Evolutionary conservation across 2,329 filamentous ascomycete genomes (phyloP).

Genomic region (Microcyclosporella mali): DNA sequence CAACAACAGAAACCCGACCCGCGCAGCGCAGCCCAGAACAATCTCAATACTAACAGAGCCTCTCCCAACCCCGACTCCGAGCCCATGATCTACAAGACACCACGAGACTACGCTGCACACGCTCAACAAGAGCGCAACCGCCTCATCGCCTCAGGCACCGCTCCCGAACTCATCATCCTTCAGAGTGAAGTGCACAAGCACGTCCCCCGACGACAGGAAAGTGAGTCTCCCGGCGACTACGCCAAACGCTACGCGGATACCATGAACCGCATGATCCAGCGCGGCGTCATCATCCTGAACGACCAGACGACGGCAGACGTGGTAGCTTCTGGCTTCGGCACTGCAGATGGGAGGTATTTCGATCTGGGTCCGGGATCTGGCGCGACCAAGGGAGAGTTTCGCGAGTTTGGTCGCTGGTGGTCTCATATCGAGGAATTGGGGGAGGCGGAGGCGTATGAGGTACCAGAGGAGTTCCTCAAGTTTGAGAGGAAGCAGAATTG

Average conservation of each 20-base stretch:
- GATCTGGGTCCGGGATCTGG: conserved; percentile 4
- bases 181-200: conserved; percentile 1
- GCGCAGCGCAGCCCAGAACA: too few species aligned
- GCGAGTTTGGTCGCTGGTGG: conserved; percentile 3
- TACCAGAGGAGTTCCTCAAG: neutral
- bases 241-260: conserved; percentile 2
- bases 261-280: conserved; percentile 3
- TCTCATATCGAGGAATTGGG: neutral
- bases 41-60: too few species aligned
- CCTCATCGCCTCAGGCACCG: conserved; percentile 2
- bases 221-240: conserved; percentile 2
- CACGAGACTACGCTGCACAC: conserved; percentile 1
- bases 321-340: neutral
- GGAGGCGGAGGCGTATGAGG: neutral
- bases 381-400: conserved; percentile 2
- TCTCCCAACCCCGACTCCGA: neutral
- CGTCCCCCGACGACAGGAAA: conserved; percentile 2
- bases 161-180: conserved; percentile 4
- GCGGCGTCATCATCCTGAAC: conserved; percentile 4
- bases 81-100: conserved; percentile 6
- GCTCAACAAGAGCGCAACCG: conserved; percentile 3
- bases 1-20: too few species aligned
- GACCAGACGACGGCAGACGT: conserved; percentile 2
- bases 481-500: too few species aligned
- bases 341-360: conserved; percentile 3